Evolutionary conservation across 805 yeast species (phyloP), one percentile per base, ranked within the genome.

Genomic region (Candida silvatica): DNA sequence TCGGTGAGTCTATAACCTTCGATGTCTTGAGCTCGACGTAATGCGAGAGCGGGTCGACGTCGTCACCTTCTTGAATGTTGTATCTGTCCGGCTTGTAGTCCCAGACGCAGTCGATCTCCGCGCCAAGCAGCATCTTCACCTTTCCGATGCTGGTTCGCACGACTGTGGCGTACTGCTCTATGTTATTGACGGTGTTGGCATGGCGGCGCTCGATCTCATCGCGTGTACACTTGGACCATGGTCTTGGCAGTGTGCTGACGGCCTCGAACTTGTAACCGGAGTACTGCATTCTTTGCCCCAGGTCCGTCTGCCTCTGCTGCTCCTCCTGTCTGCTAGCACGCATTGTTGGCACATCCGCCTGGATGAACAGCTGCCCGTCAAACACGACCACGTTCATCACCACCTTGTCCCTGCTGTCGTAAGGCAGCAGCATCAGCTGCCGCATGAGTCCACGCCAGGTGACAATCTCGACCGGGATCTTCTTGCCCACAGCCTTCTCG

Each of bases 21-120:
- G 80, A 61, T 2, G 95, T 84, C 51, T 88, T 90, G 43, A 92
- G 63, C 55, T 92, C 97, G 6, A 80, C 79, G 52, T 92, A 92
- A 56, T 85, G 94, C 4, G 67, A 55, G 30, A 85, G 61, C 17
- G 77, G 70, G 40, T 72, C 74, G 38, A 29, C 54, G 37, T 55
- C 52, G 32, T 49, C 51, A 15, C 28, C 28, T 20, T 31, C 34
- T 31, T 31, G 15, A 5, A 23, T n/a, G 17, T 31, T 28, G 17
- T 31, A 20, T 15, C n/a, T 16, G 2, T 37, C 42, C 3, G 88
- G 86, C 43, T 77, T 71, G 48, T 74, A 85, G 54, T 87, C 96
- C 70, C 79, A 81, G 8, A 81, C 80, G 54, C 96, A 81, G 57
- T 90, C 97, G 16, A 90, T 84, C 59, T 92, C 97, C 2, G 95